Base-by-base conservation (phyloP, 177 flowering plant genomes). In the Vitis hybrid region DNA sequence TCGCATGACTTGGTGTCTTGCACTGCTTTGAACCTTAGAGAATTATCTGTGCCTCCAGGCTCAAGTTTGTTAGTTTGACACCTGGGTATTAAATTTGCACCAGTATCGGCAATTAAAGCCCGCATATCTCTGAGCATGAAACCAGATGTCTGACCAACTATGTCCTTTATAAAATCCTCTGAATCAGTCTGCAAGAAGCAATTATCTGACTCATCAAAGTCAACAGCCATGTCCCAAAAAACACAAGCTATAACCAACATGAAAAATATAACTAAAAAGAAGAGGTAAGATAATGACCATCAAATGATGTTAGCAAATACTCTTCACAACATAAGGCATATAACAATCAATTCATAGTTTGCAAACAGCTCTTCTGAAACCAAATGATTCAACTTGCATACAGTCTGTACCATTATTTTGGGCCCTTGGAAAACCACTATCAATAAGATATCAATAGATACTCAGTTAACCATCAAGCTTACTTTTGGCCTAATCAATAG, bases 81-180 rank as follows among this genome's bases (percentile, higher is more conserved):
- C 71, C 72, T 80, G 18, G 82, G 73, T 11, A 93, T 64, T 59
- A 85, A 73, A 82, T 81, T 86, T 64, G 89, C 88, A 69, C 87
- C 89, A 70, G 94, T 89, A 87, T 93, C 97, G 55, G 99, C 99
- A 80, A 91, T 67, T 72, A 95, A 71, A 68, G 96, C 91, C 63
- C 66, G 75, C 65, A 95, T 71, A 76, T 95, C 99, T 73, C 95
- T 82, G 10, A 94, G 92, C 87, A 87, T 85, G 75, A 90, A 93
- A 72, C 98, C 99, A 64, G 97, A 87, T 61, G 97, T 95, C 80
- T 91, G 96, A 60, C 88, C 91, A 76, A 83, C 89, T 45, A 93
- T 69, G 57, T 87, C 92, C 78, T 89, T 89, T 64, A 89, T 58
- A 75, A 81, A 63, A 60, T 85, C 92, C 78, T 84, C 90, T 39